These are phyloP conservation scores for Passalora sequoiae DNA, from an alignment of 2,329 filamentous ascomycete genomes.

Conservation along the genomic window DNA sequence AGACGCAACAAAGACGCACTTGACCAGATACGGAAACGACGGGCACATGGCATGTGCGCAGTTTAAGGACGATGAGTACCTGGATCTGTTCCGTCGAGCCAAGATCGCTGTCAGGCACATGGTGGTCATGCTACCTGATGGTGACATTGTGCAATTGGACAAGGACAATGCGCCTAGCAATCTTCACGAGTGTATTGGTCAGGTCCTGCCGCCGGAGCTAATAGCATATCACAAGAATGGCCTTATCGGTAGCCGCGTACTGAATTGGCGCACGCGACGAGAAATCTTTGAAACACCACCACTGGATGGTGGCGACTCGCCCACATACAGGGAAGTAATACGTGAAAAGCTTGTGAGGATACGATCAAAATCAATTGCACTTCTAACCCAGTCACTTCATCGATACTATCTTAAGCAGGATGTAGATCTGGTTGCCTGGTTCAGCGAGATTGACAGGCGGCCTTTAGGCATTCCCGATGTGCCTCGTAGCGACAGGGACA, in stretches of 20 bases:
- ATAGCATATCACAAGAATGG: conserved; percentile 85
- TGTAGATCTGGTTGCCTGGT: conserved; percentile 78
- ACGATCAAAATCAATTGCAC: conserved; percentile 68
- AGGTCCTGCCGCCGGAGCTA: conserved; percentile 81
- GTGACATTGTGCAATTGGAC: conserved; percentile 70
- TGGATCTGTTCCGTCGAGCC: conserved; percentile 80
- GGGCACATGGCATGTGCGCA: conserved; percentile 67
- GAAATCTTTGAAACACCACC: conserved; percentile 77
- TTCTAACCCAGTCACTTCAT: conserved; percentile 74
- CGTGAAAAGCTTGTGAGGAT: conserved; percentile 67
- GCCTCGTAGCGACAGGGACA: conserved; percentile 16
- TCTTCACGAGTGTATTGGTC: conserved; percentile 83
- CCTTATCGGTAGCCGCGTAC: conserved; percentile 69
- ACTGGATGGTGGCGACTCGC: conserved; percentile 72
- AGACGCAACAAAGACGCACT: conserved; percentile 70
- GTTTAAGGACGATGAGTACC: conserved; percentile 78
- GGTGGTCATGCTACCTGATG: conserved; percentile 71
- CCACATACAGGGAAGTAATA: conserved; percentile 73
- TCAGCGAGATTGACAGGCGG: conserved; percentile 62
- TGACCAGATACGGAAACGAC: conserved; percentile 61
- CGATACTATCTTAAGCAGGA: conserved; percentile 77
- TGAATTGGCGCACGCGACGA: conserved; percentile 76
- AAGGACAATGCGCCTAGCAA: conserved; percentile 70
- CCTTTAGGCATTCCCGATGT: conserved; percentile 27
- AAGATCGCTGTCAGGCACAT: conserved; percentile 83